A percentile compares a stretch with the other conserved stretches of the same genome.
Evolutionary conservation across 2,329 filamentous ascomycete genomes (phyloP).

Genomic region (Calonectria multiphialidica): DNA sequence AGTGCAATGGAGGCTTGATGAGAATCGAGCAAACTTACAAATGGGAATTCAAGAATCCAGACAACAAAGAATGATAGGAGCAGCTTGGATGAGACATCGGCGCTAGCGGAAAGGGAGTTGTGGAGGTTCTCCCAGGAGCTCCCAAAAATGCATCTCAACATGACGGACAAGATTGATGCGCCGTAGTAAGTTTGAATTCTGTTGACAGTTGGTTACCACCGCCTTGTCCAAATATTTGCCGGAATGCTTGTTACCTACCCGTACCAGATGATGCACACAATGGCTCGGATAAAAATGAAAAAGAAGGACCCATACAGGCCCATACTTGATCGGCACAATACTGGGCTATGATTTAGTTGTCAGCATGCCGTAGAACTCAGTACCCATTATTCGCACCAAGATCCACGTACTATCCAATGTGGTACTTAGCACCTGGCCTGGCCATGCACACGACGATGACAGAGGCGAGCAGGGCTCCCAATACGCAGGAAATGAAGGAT

Average conservation of each 20-base stretch:
- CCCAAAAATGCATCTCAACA: slow-evolving; percentile 50
- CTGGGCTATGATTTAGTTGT: neutral
- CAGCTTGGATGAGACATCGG: slow-evolving; percentile 40
- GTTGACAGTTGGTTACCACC: neutral
- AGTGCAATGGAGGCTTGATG: neutral
- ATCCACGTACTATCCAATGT: neutral
- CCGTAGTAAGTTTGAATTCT: slow-evolving; percentile 21
- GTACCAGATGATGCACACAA: slow-evolving; percentile 48
- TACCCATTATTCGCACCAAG: neutral
- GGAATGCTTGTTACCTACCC: slow-evolving; percentile 13
- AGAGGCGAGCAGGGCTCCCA: neutral
- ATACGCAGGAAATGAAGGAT: neutral
- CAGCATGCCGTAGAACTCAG: neutral
- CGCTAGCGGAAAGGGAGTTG: slow-evolving; percentile 47
- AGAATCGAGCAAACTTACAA: neutral
- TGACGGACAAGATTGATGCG: slow-evolving; percentile 27
- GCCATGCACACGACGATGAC: neutral
- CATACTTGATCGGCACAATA: slow-evolving; percentile 37
- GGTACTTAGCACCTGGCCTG: neutral
- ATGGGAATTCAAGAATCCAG: neutral
- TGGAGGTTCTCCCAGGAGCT: slow-evolving; percentile 46
- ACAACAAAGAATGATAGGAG: neutral
- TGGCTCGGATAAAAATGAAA: slow-evolving; percentile 48
- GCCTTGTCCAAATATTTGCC: too few relatives aligned
- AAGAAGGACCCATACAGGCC: slow-evolving; percentile 50